Evolutionary conservation across 2,329 filamentous ascomycete species (phyloP).

Genomic region (Neonectria neomacrospora): DNA sequence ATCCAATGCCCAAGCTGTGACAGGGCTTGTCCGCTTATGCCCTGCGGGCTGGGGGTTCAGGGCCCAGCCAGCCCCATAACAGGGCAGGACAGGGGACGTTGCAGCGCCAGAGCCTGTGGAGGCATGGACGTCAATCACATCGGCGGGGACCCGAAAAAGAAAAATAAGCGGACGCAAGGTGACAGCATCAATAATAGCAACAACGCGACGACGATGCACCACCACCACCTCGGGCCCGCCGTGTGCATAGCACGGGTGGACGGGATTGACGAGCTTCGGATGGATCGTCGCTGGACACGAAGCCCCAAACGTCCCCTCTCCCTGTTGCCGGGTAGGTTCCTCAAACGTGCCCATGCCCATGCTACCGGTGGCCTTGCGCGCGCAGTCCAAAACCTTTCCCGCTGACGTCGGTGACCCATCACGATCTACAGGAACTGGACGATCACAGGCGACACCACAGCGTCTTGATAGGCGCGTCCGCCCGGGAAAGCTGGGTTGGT

Average conservation of each 20-base stretch:
- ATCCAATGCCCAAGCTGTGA: not conserved
- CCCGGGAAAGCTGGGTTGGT: not conserved
- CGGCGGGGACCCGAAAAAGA: not conserved
- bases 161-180: constrained; percentile 4
- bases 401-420: constrained; percentile 31
- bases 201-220: constrained; percentile 11
- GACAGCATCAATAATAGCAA: constrained; percentile 7
- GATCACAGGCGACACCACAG: constrained; percentile 15
- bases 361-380: constrained; percentile 7
- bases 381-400: constrained; percentile 5
- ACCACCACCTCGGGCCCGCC: not conserved
- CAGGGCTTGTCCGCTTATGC: not conserved
- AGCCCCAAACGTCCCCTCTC: constrained; percentile 1
- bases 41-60: constrained; percentile 37
- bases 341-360: constrained; percentile 20
- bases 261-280: not conserved
- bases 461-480: not conserved
- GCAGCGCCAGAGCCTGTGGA: not conserved
- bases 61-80: constrained; percentile 8
- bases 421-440: constrained; percentile 34
- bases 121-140: constrained; percentile 6
- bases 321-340: constrained; percentile 14
- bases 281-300: constrained; percentile 16
- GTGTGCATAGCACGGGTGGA: not conserved
- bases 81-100: not conserved